A percentile compares a stretch with the other conserved stretches of the same genome.
These are phyloP conservation scores for Holtermanniella nyarrowii DNA, from an alignment of 768 basidiomycete genomes.

Conservation along the genomic window DNA sequence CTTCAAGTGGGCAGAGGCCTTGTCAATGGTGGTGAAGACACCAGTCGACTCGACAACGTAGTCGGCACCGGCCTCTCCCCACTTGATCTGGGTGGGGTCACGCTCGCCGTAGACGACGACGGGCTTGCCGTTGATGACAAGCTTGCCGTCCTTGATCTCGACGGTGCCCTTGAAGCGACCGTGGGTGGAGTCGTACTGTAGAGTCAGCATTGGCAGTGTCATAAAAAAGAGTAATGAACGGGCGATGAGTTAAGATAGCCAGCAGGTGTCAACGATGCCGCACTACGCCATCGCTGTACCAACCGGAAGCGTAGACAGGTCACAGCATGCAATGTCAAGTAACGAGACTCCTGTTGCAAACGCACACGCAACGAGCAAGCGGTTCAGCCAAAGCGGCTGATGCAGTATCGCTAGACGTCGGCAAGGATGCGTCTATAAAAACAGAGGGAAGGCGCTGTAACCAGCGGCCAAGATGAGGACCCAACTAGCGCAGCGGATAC, in stretches of 20 bases:
- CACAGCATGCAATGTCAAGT: background rate
- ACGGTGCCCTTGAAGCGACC: slow-evolving; percentile 67
- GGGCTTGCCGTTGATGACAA: slow-evolving; percentile 66
- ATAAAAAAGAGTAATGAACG: background rate
- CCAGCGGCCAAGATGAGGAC: too few species aligned
- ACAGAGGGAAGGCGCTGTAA: too few species aligned
- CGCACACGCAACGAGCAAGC: too few species aligned
- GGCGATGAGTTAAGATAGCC: slow-evolving; percentile 9
- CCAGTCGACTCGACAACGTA: slow-evolving; percentile 97
- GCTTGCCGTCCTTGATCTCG: slow-evolving; percentile 75
- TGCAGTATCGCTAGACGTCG: too few species aligned
- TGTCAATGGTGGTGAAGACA: slow-evolving; percentile 94
- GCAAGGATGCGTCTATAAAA: too few species aligned
- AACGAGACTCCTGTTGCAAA: too few species aligned
- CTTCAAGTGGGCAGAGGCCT: slow-evolving; percentile 86
- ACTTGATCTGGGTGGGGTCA: slow-evolving; percentile 75
- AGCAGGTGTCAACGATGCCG: slow-evolving; percentile 2
- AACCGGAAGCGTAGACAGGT: background rate
- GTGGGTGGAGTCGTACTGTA: slow-evolving; percentile 36
- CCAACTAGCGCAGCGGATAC: too few species aligned
- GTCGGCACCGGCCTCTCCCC: slow-evolving; percentile 69
- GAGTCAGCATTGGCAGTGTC: background rate
- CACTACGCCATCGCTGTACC: background rate
- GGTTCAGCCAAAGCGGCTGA: too few species aligned
- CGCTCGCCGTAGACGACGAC: slow-evolving; percentile 66